These are phyloP conservation scores for Cladophialophora yegresii DNA, from an alignment of 2,329 filamentous ascomycete species.

Conservation along the genomic window DNA sequence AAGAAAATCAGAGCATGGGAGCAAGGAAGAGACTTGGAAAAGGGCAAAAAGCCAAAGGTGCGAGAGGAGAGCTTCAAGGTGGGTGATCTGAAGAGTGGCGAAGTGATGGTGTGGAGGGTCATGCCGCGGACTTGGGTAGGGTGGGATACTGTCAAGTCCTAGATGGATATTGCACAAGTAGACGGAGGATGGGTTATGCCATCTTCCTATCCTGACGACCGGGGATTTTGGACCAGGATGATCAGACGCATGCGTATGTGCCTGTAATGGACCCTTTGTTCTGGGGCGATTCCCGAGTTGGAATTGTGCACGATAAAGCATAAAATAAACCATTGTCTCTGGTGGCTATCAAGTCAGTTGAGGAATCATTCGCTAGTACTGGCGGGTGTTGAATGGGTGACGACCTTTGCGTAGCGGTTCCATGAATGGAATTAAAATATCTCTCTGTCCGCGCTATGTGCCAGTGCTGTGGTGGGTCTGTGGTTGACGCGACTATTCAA, in stretches of 20 bases:
- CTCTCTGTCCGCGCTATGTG: neutral
- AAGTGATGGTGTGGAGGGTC: slow-evolving; percentile 96
- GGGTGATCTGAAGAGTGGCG: slow-evolving; percentile 85
- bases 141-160: slow-evolving; percentile 60
- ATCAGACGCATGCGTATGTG: slow-evolving; percentile 3
- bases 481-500: neutral
- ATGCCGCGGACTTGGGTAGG: slow-evolving; percentile 91
- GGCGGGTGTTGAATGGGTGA: neutral
- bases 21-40: slow-evolving; percentile 88
- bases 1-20: slow-evolving; percentile 97
- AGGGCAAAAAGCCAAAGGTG: slow-evolving; percentile 89
- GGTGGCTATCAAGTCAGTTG: neutral
- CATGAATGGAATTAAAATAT: neutral
- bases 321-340: slow-evolving; percentile 1
- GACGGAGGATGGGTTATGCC: slow-evolving; percentile 7
- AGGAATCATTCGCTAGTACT: neutral
- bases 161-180: slow-evolving; percentile 4
- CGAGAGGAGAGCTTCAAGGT: slow-evolving; percentile 93
- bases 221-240: neutral
- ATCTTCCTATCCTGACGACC: slow-evolving; percentile 3
- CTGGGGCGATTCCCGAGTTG: neutral
- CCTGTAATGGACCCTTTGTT: neutral
- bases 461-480: neutral
- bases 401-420: neutral
- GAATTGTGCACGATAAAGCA: neutral